phyloP scores from a whole-genome alignment of 2,329 filamentous ascomycete species.

The Thelonectria discophora region DNA sequence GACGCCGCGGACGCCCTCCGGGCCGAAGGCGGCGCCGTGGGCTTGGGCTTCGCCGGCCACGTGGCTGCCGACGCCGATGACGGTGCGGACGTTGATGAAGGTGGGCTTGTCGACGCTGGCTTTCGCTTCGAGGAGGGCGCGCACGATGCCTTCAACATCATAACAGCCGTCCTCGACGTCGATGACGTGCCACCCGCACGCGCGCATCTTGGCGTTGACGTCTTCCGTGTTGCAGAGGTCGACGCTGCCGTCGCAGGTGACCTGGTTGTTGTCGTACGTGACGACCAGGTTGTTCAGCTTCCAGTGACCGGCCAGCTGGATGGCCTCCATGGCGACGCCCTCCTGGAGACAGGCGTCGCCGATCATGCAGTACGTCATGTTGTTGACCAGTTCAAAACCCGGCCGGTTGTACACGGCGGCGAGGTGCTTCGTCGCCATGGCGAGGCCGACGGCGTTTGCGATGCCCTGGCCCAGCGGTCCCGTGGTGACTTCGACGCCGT shows the following conservation, averaged over 20 bases:
- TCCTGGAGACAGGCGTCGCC: conserved; percentile 68
- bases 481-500: conserved; percentile 67
- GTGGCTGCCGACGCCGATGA: conserved; percentile 63
- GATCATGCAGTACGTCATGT: conserved; percentile 65
- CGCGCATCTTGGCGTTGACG: conserved; percentile 65
- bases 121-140: conserved; percentile 56
- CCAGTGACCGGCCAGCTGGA: conserved; percentile 64
- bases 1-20: conserved; percentile 57
- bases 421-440: conserved; percentile 65
- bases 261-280: conserved; percentile 69
- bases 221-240: conserved; percentile 64
- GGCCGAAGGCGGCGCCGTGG: conserved; percentile 66
- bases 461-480: conserved; percentile 68
- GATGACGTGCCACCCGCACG: conserved; percentile 64
- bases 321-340: conserved; percentile 65
- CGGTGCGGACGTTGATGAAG: conserved; percentile 66
- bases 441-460: conserved; percentile 68
- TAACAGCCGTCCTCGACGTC: conserved; percentile 62
- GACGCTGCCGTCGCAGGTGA: conserved; percentile 66
- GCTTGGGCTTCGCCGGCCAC: conserved; percentile 61
- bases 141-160: conserved; percentile 54
- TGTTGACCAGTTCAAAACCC: conserved; percentile 57
- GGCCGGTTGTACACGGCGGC: conserved; percentile 63
- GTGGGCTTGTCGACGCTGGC: conserved; percentile 58
- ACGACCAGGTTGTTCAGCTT: conserved; percentile 64